These are phyloP conservation scores for Colletotrichum orbiculare DNA, from an alignment of 2,329 filamentous ascomycete genomes.

Conservation along the genomic window DNA sequence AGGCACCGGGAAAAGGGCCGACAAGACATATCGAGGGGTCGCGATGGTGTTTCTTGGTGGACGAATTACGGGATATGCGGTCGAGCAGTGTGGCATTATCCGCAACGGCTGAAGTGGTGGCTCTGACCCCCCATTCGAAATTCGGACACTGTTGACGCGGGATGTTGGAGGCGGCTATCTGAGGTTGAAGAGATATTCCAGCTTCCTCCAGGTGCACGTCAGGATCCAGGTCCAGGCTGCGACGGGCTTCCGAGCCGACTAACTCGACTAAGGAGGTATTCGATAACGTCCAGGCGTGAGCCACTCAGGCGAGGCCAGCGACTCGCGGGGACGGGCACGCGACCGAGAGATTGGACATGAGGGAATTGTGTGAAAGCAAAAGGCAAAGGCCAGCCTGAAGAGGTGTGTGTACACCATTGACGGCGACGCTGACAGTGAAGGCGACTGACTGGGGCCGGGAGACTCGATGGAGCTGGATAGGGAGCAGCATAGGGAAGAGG, in stretches of 20 bases:
- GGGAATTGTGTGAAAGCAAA: not conserved
- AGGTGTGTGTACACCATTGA: not conserved
- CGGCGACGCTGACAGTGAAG: no score
- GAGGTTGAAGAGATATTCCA: not conserved
- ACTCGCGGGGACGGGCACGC: slow-evolving; percentile 16
- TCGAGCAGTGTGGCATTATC: no score
- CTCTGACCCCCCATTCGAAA: slow-evolving; percentile 2
- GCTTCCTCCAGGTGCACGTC: not conserved
- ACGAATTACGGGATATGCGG: no score
- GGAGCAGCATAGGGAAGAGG: slow-evolving; percentile 17
- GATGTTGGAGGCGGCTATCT: not conserved
- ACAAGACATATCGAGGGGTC: no score
- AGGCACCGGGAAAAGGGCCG: no score
- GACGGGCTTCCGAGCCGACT: slow-evolving; percentile 10
- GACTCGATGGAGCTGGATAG: slow-evolving; percentile 13
- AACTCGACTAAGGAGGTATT: slow-evolving; percentile 29
- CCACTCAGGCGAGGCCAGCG: slow-evolving; percentile 13
- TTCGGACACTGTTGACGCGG: slow-evolving; percentile 25
- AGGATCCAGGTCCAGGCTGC: slow-evolving; percentile 1
- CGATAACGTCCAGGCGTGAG: slow-evolving; percentile 10
- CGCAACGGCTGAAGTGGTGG: no score
- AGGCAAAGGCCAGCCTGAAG: not conserved
- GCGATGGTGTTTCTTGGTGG: no score
- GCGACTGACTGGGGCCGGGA: slow-evolving; percentile 5
- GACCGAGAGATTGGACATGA: slow-evolving; percentile 9